These are phyloP conservation scores for Neurospora sp. DNA, from an alignment of 495 filamentous ascomycete genomes.

Conservation along the genomic window DNA sequence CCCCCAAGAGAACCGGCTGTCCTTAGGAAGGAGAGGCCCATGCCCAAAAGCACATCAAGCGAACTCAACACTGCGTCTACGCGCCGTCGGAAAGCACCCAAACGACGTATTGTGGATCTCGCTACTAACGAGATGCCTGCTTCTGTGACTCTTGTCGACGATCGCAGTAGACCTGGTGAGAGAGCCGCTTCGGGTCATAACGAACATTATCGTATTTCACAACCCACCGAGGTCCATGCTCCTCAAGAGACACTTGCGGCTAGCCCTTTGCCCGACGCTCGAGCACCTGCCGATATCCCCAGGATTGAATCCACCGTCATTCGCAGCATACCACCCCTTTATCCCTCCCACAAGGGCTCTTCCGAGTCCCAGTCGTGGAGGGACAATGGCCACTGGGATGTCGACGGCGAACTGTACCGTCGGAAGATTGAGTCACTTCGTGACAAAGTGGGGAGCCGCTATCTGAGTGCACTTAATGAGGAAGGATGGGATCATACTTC, in stretches of 20 bases:
- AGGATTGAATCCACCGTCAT: slow-evolving; percentile 36
- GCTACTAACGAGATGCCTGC: slow-evolving; percentile 49
- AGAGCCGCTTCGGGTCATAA: slow-evolving; percentile 13
- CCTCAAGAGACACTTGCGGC: slow-evolving; percentile 15
- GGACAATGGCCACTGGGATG: slow-evolving; percentile 50
- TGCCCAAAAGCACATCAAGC: slow-evolving; percentile 32
- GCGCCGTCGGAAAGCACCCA: slow-evolving; percentile 42
- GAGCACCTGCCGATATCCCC: slow-evolving; percentile 30
- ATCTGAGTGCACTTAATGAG: slow-evolving; percentile 77
- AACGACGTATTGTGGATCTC: slow-evolving; percentile 77
- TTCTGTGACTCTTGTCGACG: slow-evolving; percentile 17
- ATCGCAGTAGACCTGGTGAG: slow-evolving; percentile 5
- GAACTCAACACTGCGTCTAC: slow-evolving; percentile 43
- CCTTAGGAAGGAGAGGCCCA: slow-evolving; percentile 41
- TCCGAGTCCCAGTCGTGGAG: slow-evolving; percentile 30
- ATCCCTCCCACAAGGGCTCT: slow-evolving; percentile 26
- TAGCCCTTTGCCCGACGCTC: slow-evolving; percentile 17
- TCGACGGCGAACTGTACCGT: slow-evolving; percentile 68
- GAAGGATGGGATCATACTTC: slow-evolving; percentile 47
- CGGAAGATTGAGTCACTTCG: slow-evolving; percentile 78
- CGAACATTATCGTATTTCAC: slow-evolving; percentile 35
- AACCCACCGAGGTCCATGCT: slow-evolving; percentile 23
- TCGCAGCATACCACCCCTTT: slow-evolving; percentile 31
- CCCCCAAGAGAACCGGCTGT: slow-evolving; percentile 34
- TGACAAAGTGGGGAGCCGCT: slow-evolving; percentile 72